phyloP scores from a whole-genome alignment of 2,329 filamentous ascomycete genomes.

The Chaetomium sp. region DNA sequence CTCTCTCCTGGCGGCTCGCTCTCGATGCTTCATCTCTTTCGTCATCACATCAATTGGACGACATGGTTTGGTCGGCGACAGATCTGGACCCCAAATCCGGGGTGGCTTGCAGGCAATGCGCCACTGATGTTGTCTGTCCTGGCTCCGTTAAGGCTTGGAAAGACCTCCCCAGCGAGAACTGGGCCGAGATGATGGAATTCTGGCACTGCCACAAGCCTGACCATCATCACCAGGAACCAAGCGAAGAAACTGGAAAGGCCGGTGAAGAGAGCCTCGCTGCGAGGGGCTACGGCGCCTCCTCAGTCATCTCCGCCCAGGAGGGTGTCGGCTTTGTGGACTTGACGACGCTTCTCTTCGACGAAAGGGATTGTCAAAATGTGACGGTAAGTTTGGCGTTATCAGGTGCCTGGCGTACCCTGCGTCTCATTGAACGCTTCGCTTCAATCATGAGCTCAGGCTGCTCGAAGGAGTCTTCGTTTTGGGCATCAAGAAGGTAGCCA shows the following conservation, averaged over 20 bases:
- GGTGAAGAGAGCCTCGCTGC: constrained; percentile 54
- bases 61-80: constrained; percentile 59
- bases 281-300: constrained; percentile 84
- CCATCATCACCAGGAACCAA: constrained; percentile 51
- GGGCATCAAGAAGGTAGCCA: constrained; percentile 66
- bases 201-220: constrained; percentile 98
- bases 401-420: constrained; percentile 14
- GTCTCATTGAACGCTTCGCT: too few species aligned
- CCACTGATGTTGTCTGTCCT: constrained; percentile 42
- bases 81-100: constrained; percentile 47
- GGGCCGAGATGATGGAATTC: constrained; percentile 99
- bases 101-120: constrained; percentile 50
- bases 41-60: constrained; percentile 43
- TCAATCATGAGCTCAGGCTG: background rate
- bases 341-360: constrained; percentile 71
- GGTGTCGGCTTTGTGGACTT: constrained; percentile 80
- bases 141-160: constrained; percentile 68
- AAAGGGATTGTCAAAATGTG: constrained; percentile 61
- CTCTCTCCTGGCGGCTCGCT: constrained; percentile 52
- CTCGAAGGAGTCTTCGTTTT: background rate
- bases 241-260: constrained; percentile 30
- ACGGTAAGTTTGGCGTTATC: constrained; percentile 41
- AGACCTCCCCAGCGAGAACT: constrained; percentile 92
- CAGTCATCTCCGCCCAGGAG: constrained; percentile 65
- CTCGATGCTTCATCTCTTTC: constrained; percentile 38